Evolutionary conservation across 805 yeast species (phyloP), one percentile per base, ranked within the genome.

Genomic region (Metschnikowia continentalis): DNA sequence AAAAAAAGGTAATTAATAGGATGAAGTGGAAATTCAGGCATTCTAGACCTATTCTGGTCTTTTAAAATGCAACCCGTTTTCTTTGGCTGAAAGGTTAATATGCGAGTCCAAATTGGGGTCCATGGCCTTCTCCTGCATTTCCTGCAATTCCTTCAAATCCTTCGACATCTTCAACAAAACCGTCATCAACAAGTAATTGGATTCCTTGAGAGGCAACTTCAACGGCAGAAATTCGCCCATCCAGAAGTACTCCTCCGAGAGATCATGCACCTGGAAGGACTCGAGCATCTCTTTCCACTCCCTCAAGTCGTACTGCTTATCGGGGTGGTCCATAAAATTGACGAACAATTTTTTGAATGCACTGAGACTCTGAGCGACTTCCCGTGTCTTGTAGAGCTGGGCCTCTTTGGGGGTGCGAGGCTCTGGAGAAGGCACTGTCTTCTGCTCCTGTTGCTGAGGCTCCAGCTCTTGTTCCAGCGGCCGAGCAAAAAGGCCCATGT

Each of bases 151-250:
- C 23, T 42, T 36, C 43, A 60, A 35, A 26, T 65, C 66, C 3
- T 54, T 46, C 36, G 69, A 66, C 8, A 68, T 57, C 22, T 61
- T 59, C 44, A 49, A 49, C 35, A 70, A 61, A 37, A 68, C 57
- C 49, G 76, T 65, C 49, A 73, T 63, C 32, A 78, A 63, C 35
- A 87, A 77, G 59, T 80, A 87, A 51, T 81, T 80, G 0, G 90
- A 82, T 62, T 89, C 90, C 56, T 77, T 78, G 36, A 86, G 69
- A 0, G 94, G 94, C 49, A 77, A 80, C 42, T 86, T 73, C 39
- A 89, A 68, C 0, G 96, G 96, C 1, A 90, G 83, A 1, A 67
- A 60, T 1, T 81, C 81, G 6, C 85, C 75, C 2, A 88, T 56
- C 96, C 96, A 89, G 60, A 72, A 84, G 40, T 69, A 52, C 7